Percentiles rank a stretch among this genome's conserved stretches.
Evolutionary conservation across 495 filamentous ascomycete species (phyloP).

Genomic region (Penicillium atrosanguineum): DNA sequence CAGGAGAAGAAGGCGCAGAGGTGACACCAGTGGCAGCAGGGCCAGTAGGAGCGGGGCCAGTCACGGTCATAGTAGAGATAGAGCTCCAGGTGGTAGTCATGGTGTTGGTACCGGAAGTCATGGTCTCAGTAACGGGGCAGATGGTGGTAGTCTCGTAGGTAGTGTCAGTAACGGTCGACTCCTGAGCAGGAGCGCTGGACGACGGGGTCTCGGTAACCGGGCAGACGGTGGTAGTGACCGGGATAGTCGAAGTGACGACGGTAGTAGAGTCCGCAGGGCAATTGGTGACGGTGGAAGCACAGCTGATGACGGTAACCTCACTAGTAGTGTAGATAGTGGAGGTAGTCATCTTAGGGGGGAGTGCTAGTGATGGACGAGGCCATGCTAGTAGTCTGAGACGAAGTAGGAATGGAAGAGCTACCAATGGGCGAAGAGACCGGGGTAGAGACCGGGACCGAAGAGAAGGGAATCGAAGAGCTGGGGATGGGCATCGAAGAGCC

Average conservation of each 20-base stretch:
- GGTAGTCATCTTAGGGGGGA: conserved; percentile 40
- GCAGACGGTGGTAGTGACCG: conserved; percentile 51
- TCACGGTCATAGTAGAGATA: conserved; percentile 30
- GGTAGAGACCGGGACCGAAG: conserved; percentile 2
- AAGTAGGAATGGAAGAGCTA: conserved; percentile 7
- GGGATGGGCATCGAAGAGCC: background rate
- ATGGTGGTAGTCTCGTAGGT: conserved; percentile 42
- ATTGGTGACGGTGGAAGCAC: conserved; percentile 54
- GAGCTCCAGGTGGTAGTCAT: conserved; percentile 6
- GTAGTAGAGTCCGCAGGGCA: conserved; percentile 54
- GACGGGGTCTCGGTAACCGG: conserved; percentile 9
- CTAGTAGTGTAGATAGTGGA: conserved; percentile 60
- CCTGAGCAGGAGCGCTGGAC: conserved; percentile 7
- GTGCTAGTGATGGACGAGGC: conserved; percentile 16
- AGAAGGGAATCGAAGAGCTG: conserved; percentile 2
- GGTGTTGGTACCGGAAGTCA: conserved; percentile 13
- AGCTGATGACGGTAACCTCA: conserved; percentile 56
- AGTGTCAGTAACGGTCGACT: conserved; percentile 42
- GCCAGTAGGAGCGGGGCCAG: conserved; percentile 3
- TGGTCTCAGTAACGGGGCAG: conserved; percentile 44
- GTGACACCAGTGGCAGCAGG: conserved; percentile 7
- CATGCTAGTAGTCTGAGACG: background rate
- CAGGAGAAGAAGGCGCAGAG: conserved; percentile 7
- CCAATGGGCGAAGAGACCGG: conserved; percentile 10
- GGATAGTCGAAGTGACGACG: conserved; percentile 54